Conservation (phyloP, 2,329 filamentous ascomycete genomes). For the Neurospora crassa region DNA sequence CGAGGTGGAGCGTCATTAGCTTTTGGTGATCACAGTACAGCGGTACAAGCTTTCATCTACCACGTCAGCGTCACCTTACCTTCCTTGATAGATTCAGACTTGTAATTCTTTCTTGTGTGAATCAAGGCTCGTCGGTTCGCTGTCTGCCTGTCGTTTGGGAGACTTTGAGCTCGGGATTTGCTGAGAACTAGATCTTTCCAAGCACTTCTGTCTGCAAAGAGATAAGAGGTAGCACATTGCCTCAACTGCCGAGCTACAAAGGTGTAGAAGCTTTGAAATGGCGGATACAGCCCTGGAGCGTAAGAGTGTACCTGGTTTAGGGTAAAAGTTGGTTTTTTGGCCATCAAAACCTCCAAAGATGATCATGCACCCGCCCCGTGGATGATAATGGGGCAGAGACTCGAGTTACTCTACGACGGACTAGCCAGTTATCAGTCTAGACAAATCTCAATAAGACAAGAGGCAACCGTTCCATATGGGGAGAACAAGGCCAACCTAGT, state of each 20-base stretch:
- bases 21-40: background rate
- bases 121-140: conserved; percentile 16
- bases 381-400: background rate
- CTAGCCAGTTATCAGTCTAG: background rate
- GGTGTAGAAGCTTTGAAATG: background rate
- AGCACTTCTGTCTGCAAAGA: background rate
- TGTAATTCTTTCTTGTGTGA: conserved; percentile 24
- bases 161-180: background rate
- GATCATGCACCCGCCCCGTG: background rate
- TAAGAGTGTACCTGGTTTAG: background rate
- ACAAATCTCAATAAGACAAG: background rate
- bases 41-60: background rate
- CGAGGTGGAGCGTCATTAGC: background rate
- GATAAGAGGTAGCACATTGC: background rate
- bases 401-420: background rate
- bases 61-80: background rate
- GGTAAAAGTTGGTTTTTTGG: background rate
- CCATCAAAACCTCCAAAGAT: background rate
- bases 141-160: background rate
- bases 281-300: background rate
- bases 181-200: background rate
- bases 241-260: background rate
- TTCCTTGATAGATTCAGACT: conserved; percentile 5
- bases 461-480: background rate
- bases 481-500: background rate